Conservation (phyloP, 345 rosid species). For the Xanthoceras sorbifolium region DNA sequence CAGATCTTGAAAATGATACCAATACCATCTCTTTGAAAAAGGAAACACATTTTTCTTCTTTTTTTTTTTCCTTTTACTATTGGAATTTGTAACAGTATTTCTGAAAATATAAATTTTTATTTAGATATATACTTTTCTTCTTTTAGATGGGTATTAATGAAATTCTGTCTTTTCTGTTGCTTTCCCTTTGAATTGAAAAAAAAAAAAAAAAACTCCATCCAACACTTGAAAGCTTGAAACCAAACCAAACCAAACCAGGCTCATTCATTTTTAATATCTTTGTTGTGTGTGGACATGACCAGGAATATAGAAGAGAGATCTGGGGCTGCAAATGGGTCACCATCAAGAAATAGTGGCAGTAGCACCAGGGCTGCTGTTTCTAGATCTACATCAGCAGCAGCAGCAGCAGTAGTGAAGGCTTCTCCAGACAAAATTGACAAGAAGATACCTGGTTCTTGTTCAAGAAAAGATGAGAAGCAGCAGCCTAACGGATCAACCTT, state of each 20-base stretch:
- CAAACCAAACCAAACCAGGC: conserved; percentile 9
- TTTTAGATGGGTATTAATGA: conserved; percentile 31
- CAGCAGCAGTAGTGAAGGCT: no score
- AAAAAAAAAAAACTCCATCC: conserved; percentile 5
- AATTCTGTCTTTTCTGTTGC: conserved; percentile 4
- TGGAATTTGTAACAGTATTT: not conserved
- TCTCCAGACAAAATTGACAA: conserved; percentile 50
- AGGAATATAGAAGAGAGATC: conserved; percentile 63
- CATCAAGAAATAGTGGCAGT: conserved; percentile 42
- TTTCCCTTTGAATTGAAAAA: not conserved
- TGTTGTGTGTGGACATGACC: conserved; percentile 32
- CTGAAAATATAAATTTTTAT: not conserved
- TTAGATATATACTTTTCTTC: conserved; percentile 5
- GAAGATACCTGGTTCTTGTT: conserved; percentile 32
- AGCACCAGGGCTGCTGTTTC: conserved; percentile 38
- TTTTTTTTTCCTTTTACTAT: not conserved
- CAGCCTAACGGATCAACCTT: conserved; percentile 42
- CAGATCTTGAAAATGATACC: conserved; percentile 13
- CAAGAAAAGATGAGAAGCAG: conserved; percentile 37
- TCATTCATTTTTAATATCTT: conserved; percentile 7
- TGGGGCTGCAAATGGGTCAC: conserved; percentile 48
- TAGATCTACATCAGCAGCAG: conserved; percentile 46
- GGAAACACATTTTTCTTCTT: not conserved
- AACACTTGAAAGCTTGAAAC: not conserved
- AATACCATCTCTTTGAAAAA: conserved; percentile 1